Base-by-base conservation (phyloP, 2,329 filamentous ascomycete species). In the Microcera coccophila region DNA sequence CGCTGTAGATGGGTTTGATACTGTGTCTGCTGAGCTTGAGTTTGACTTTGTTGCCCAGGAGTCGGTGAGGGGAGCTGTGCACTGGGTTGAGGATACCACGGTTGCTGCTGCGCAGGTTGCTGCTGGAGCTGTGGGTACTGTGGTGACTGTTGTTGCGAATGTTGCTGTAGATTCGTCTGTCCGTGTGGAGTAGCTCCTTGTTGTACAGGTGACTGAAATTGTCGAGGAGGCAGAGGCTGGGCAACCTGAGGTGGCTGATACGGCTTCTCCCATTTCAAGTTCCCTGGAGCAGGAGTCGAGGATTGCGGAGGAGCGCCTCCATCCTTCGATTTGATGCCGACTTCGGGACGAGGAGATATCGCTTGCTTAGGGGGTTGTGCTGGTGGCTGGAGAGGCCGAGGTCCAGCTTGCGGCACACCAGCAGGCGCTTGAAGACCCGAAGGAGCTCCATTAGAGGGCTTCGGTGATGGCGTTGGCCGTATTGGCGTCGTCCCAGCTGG, bases 241-340 rank as follows among this genome's bases (percentile, higher is more conserved):
- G 52, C 41, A 16, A 55, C 19, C 10, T 58, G 57, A 3, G 59
- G 59, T 32, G 66, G 66, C 41, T 68, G 66, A 45, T 69, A 68
- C 10, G 68, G 65, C 50, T 66, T 68, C 50, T 70, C 67, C 67
- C 67, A 70, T 41, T 69, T 70, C 15, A 68, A 44, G 26, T 54
- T 45, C 5, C 59, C 58, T 17, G 55, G 53, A 28, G 50, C 50
- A 22, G 58, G 54, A 5, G 57, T 49, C 3, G 48, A 18, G 21
- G 50, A 38, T 32, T 57, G 58, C n/a, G 54, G 44, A 5, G 54
- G 41, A 15, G 49, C 41, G n/a, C 45, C 44, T 3, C 46, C 49
- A 16, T 64, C 59, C 35, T 62, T 63, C 8, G 55, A 49, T 42
- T 62, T 68, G 40, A 52, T 53, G 14, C 55, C 44, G 24, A 49